phyloP scores from a whole-genome alignment of 2,329 filamentous ascomycete species.

The Pochonia chlamydosporia region DNA sequence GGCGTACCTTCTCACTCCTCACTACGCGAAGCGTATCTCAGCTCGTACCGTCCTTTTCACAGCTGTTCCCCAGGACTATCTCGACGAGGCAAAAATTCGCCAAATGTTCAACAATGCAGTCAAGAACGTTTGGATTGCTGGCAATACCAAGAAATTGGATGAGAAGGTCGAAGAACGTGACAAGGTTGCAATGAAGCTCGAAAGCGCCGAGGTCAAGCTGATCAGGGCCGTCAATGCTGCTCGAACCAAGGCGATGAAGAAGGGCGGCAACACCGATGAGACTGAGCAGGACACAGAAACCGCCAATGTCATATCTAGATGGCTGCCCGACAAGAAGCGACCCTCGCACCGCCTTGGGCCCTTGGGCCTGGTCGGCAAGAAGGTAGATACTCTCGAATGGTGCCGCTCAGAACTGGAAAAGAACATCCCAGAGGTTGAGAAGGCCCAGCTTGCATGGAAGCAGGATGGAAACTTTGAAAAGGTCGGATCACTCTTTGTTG shows the following conservation, averaged over 20 bases:
- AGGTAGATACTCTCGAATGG: constrained; percentile 85
- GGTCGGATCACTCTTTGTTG: constrained; percentile 80
- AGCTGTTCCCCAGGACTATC: constrained; percentile 71
- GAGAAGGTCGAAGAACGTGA: constrained; percentile 73
- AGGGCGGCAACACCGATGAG: constrained; percentile 16
- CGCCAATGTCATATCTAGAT: constrained; percentile 58
- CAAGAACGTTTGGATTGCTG: constrained; percentile 77
- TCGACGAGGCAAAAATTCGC: constrained; percentile 66
- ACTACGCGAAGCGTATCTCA: constrained; percentile 79
- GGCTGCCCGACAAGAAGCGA: constrained; percentile 60
- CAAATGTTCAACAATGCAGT: constrained; percentile 74
- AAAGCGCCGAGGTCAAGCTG: constrained; percentile 75
- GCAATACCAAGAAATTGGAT: constrained; percentile 67
- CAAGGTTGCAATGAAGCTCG: constrained; percentile 68
- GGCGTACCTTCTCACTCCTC: constrained; percentile 81
- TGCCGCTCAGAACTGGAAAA: constrained; percentile 51
- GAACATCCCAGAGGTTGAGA: constrained; percentile 61
- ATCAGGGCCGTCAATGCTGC: constrained; percentile 54
- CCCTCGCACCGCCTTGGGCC: constrained; percentile 62
- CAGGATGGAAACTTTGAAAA: constrained; percentile 54
- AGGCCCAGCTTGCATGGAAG: constrained; percentile 57
- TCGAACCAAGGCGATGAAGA: constrained; percentile 28
- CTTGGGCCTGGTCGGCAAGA: constrained; percentile 56
- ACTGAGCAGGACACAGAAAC: constrained; percentile 59
- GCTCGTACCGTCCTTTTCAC: constrained; percentile 92